Evolutionary conservation across 1,284 basidiomycete species (phyloP), one percentile per base, ranked within the genome.

Genomic region (Leccinum fuscescens): DNA sequence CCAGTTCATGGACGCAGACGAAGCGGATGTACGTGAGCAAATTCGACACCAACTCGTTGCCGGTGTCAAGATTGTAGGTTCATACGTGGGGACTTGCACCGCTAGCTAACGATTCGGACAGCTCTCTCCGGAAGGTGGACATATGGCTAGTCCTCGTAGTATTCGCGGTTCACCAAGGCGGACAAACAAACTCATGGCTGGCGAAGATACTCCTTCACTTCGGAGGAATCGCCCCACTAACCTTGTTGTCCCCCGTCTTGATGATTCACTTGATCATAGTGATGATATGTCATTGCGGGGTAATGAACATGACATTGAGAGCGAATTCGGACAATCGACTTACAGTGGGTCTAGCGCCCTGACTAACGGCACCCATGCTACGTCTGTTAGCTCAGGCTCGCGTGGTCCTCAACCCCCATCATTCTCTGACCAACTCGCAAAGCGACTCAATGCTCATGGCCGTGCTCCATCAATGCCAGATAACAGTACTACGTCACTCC

Each of bases 1-100:
- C 6, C 94, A 95, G 69, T 96, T 96, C 69, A 88, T 92, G 85
- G 93, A 96, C 72, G 94, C 93, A 4, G 91, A 94, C 64, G 94
- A 95, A 62, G 90, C 88, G n/a, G 81, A 88, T 62, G 92, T 91
- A 5, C 84, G 90, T 65, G 87, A 89, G 65, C 92, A 94, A 71
- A 89, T 94, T 54, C 90, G 94, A 69, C 86, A 90, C 64, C 89
- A 91, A 62, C 74, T 96, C 49, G 89, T 84, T 37, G 86, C 86
- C 56, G 91, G 92, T 24, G 85, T 85, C 27, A 86, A 86, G 60
- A 79, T 89, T 65, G 89, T 91, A 70, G 66, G 84, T 73, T 48
- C 66, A 58, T 56, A 57, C 54, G 53, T n/a, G 50, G 39, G 57
- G 24, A 27, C n/a, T 35, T 54, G 20, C 24, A 39, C 27, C 52